Base-by-base conservation (phyloP, 306 rosid species). In the Cucurbita pepo region DNA sequence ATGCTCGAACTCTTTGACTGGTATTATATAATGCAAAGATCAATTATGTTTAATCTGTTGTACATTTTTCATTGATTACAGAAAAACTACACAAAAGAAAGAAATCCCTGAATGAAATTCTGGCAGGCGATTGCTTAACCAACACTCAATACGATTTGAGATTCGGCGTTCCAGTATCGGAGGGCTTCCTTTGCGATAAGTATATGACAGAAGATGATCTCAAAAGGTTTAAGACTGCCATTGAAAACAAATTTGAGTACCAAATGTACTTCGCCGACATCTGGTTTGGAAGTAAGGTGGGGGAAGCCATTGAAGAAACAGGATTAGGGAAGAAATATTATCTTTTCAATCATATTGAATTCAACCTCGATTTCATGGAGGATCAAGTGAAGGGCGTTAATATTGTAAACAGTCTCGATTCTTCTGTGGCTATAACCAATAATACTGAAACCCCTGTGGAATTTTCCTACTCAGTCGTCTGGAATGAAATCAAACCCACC, bases 121-220 rank as follows among this genome's bases (percentile, higher is more conserved):
- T 78, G 8, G 64, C 77, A 43, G 77, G 77, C 40, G 81, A 41
- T 4, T 78, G 81, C 45, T 55, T 55, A 15, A 44, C 19, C 11
- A 78, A 73, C 69, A 78, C 81, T 30, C 67, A 34, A 8, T 78
- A 78, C 65, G 70, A 78, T 48, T 44, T 78, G 66, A 72, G 43
- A 25, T 62, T 78, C 69, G 45, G 5, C 73, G 38, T 72, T 43
- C 60, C 57, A 12, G 51, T n/a, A 0, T 1, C 0, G 0, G 47
- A 19, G 5, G 63, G 45, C 12, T 10, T 47, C 13, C 60, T 78
- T 10, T 78, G 81, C 59, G 5, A 54, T 59, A 72, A 78, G 34
- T 9, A 72, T 54, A 13, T 72, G 55, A 63, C 67, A 1, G 7
- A 34, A 63, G 74, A 72, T 10, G 81, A 78, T 34, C 73, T 72